A percentile compares a stretch with the other conserved stretches of the same genome.
phyloP scores from a whole-genome alignment of 192 early-diverging fungal genomes.

The Funneliformis mosseae region DNA sequence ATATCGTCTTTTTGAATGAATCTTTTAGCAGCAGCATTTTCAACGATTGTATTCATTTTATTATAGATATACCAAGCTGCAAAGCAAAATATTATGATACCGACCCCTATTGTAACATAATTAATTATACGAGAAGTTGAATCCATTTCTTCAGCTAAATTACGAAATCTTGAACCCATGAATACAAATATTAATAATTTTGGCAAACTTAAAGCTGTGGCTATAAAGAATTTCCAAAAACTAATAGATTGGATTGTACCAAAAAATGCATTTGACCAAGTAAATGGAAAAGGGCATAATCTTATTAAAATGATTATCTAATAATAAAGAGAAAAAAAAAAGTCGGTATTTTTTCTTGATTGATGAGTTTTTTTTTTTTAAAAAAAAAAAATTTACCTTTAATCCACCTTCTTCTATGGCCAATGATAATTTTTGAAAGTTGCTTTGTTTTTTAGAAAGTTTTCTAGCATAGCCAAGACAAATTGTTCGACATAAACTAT shows the following conservation, averaged over 20 bases:
- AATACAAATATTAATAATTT: conserved; percentile 18
- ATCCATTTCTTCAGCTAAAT: conserved; percentile 7
- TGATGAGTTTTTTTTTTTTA: no score
- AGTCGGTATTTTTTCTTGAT: no score
- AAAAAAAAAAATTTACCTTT: conserved; percentile 11
- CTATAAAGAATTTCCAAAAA: conserved; percentile 4
- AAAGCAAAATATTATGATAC: background rate
- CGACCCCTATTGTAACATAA: conserved; percentile 4
- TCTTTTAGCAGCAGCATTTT: background rate
- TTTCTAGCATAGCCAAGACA: background rate
- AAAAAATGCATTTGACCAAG: conserved; percentile 30
- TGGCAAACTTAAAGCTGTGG: background rate
- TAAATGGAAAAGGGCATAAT: conserved; percentile 13
- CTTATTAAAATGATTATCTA: conserved; percentile 21
- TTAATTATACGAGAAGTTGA: conserved; percentile 5
- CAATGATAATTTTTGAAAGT: background rate
- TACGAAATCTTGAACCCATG: conserved; percentile 8
- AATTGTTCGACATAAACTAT: conserved; percentile 1
- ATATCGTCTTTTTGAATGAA: background rate
- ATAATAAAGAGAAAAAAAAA: background rate
- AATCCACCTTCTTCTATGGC: conserved; percentile 25
- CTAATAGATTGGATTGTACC: background rate
- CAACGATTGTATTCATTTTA: background rate
- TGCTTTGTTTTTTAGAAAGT: background rate
- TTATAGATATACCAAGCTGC: background rate